Conservation (phyloP, 805 yeast species). For the Saturnispora sanitii region DNA sequence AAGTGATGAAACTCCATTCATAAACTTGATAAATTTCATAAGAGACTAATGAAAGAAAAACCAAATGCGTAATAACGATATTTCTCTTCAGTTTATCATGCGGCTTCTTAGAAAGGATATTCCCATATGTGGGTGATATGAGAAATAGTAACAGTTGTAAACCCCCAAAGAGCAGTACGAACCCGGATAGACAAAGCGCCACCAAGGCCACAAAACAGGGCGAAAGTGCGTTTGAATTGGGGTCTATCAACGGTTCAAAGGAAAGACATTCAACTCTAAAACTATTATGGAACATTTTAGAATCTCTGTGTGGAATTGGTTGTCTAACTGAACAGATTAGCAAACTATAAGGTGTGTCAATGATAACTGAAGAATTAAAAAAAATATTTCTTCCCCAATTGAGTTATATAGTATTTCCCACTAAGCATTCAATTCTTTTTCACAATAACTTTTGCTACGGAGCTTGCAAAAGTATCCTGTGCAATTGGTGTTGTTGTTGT, state of each 20-base stretch:
- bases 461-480: too few species aligned
- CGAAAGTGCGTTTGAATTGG: constrained; percentile 20
- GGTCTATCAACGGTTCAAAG: constrained; percentile 19
- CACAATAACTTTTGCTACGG: too few species aligned
- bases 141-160: constrained; percentile 15
- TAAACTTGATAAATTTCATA: constrained; percentile 2
- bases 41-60: constrained; percentile 8
- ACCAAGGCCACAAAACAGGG: constrained; percentile 25
- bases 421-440: too few species aligned
- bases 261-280: not conserved
- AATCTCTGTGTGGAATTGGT: too few species aligned
- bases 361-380: too few species aligned
- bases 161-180: constrained; percentile 15
- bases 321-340: too few species aligned
- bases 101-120: not conserved
- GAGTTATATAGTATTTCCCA: too few species aligned
- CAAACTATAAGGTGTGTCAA: too few species aligned
- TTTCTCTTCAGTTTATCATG: constrained; percentile 12
- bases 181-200: constrained; percentile 8
- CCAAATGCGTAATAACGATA: constrained; percentile 10
- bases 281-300: not conserved
- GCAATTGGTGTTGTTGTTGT: too few species aligned
- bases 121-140: constrained; percentile 12
- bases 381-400: too few species aligned
- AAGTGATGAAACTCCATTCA: constrained; percentile 4